Base-by-base conservation (phyloP, 2,329 filamentous ascomycete genomes). In the Leptodontidium sp. region DNA sequence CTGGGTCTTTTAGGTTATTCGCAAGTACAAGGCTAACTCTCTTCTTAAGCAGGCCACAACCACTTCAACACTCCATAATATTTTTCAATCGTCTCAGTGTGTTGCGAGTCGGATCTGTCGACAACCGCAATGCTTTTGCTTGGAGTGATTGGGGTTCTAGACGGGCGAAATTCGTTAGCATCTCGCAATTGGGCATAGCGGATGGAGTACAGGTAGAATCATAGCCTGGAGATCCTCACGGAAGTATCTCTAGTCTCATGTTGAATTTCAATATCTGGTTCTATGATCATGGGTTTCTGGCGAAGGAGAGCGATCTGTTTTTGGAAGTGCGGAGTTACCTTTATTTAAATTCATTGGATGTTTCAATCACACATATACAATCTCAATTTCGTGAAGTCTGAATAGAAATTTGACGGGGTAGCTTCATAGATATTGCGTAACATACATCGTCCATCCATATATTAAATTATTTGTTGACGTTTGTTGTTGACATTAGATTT, bases 181-280 rank as follows among this genome's bases (percentile, higher is more conserved):
- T 40, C 15, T 62, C 50, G 29, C 8, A 6, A n/a, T 53, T 43
- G 61, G 45, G 47, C 47, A 52, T 64, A 55, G 61, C 49, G 17
- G 15, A 7, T 15, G 61, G 49, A 64, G 61, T 64, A 24, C 15
- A 2, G 32, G 26, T 49, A 47, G 24, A 61, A 8, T 29, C 38
- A 61, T 49, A 4, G n/a, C 7, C 21, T n/a, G 32, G 32, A 32
- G 11, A 5, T 24, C 21, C 40, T n/a, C 58, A 14, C 58, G 38
- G 58, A 32, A 2, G n/a, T 26, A 24, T 45, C 21, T 9, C 9
- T 17, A 43, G 55, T 40, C 4, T 32, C 14, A 45, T 61, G 35
- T 43, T 43, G 12, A 9, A 11, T 26, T 40, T 24, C 21, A 12
- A 14, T 26, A 15, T 45, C 43, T 17, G 47, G n/a, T 24, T 50